These are phyloP conservation scores for Cocos nucifera DNA, from an alignment of 176 grass and related monocot species.

Conservation along the genomic window DNA sequence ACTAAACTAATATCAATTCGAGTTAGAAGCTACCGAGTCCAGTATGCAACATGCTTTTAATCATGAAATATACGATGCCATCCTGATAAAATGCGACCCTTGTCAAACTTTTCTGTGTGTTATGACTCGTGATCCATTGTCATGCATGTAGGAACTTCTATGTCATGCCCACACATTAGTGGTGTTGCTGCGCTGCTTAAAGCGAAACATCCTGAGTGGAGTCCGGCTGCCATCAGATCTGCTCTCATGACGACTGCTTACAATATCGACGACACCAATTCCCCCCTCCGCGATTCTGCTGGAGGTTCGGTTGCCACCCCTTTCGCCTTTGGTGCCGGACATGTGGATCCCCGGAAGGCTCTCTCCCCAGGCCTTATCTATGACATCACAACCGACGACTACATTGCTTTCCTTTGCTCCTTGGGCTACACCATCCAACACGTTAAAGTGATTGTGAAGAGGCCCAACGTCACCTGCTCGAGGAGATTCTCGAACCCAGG, in stretches of 20 bases:
- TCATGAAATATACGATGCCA: too few relatives aligned
- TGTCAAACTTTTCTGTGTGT: background rate
- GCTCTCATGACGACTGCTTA: conserved; percentile 89
- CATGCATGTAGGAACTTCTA: conserved; percentile 70
- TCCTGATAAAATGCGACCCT: too few relatives aligned
- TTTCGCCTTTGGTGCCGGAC: conserved; percentile 65
- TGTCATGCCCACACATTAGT: conserved; percentile 99
- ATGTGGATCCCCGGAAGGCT: conserved; percentile 80
- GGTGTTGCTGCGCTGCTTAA: conserved; percentile 81
- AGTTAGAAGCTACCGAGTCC: too few relatives aligned
- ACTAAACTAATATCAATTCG: too few relatives aligned
- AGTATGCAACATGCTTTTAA: too few relatives aligned
- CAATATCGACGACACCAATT: conserved; percentile 65
- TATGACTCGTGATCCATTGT: conserved; percentile 2
- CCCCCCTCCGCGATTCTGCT: conserved; percentile 55
- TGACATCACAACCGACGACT: conserved; percentile 61
- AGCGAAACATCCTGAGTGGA: conserved; percentile 75
- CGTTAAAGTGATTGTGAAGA: conserved; percentile 71
- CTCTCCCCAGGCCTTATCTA: conserved; percentile 83
- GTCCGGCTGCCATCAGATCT: conserved; percentile 83
- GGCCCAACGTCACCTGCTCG: conserved; percentile 47
- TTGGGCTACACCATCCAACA: conserved; percentile 57
- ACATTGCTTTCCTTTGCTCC: conserved; percentile 76
- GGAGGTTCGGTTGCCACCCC: conserved; percentile 55
- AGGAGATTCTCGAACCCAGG: conserved; percentile 42